Base-by-base conservation (phyloP, 768 basidiomycete genomes). In the Mrakia blollopis region DNA sequence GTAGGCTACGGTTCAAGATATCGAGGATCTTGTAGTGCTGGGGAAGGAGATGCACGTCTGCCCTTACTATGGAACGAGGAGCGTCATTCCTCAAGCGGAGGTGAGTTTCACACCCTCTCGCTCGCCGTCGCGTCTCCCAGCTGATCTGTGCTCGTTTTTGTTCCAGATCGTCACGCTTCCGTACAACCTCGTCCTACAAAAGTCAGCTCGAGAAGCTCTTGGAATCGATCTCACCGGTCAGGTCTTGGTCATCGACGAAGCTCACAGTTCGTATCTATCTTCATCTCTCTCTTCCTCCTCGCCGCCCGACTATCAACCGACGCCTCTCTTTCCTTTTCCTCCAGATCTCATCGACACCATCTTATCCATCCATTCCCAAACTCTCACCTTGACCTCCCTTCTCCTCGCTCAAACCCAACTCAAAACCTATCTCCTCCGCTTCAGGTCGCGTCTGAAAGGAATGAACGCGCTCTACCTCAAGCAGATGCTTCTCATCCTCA, bases 191-290 rank as follows among this genome's bases (percentile, higher is more conserved):
- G 86, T 98, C 1, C 85, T 99, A 7, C 90, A 93, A 79, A 90
- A 88, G 78, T 87, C 87, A 1, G 92, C 94, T 2, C 86, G 96
- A 70, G 93, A 97, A 80, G 89, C 93, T 0, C 86, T 98, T 0
- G 91, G 91, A 2, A 94, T 99, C 67, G 76, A 73, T 35, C 80
- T 83, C 25, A 74, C 78, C 21, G 88, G 90, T 80, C 93, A 97
- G 80, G 86, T 98, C 25, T 88, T 99, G 41, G 87, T 98, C 32
- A 89, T 99, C 73, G 96, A 99, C 81, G 96, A 99, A 85, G 96
- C 96, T 0, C 96, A 99, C 83, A 68, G 65, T 41, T n/a, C 35
- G 65, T 41, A 39, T 13, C 30, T 23, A 35, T 32, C 21, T 39
- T 68, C 35, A 11, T 39, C 35, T 37, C 37, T 63, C 25, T n/a